Evolutionary conservation across 2,329 filamentous ascomycete genomes (phyloP).

Genomic region (Curvularia spicifera): DNA sequence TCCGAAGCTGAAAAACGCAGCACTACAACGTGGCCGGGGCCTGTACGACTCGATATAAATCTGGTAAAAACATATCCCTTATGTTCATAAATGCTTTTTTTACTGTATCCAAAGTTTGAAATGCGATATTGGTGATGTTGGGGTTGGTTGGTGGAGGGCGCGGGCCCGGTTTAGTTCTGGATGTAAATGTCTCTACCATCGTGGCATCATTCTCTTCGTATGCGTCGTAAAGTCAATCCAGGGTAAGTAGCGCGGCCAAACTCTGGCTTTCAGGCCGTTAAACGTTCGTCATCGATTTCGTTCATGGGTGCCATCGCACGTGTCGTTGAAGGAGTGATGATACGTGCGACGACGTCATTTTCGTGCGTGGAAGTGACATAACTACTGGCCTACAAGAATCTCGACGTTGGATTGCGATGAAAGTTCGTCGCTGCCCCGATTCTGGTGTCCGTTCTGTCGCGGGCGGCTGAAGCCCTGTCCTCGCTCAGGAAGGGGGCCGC

Average conservation of each 20-base stretch:
- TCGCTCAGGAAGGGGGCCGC: slow-evolving; percentile 66
- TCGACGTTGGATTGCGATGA: slow-evolving; percentile 66
- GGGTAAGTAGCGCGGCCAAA: slow-evolving; percentile 31
- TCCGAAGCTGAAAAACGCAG: slow-evolving; percentile 4
- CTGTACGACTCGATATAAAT: slow-evolving; percentile 9
- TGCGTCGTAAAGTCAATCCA: slow-evolving; percentile 49
- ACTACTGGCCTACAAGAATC: slow-evolving; percentile 67
- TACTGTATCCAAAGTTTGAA: slow-evolving; percentile 33
- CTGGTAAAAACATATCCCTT: slow-evolving; percentile 27
- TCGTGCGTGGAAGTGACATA: slow-evolving; percentile 22
- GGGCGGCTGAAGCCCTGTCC: slow-evolving; percentile 62
- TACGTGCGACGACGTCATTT: slow-evolving; percentile 29
- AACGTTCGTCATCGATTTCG: slow-evolving; percentile 42
- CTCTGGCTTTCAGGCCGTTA: slow-evolving; percentile 39
- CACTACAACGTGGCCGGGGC: slow-evolving; percentile 5
- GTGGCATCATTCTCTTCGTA: slow-evolving; percentile 52
- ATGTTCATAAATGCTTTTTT: slow-evolving; percentile 46
- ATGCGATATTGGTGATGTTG: slow-evolving; percentile 10
- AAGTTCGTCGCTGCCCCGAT: slow-evolving; percentile 68
- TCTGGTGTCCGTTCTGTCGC: slow-evolving; percentile 67
- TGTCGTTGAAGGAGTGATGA: slow-evolving; percentile 32
- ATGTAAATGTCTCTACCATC: slow-evolving; percentile 49
- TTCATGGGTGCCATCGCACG: slow-evolving; percentile 36
- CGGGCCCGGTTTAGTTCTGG: slow-evolving; percentile 37
- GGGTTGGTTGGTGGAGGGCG: slow-evolving; percentile 26